These are phyloP conservation scores for Nakaseomyces bracarensis DNA, from an alignment of 1,139 yeast genomes.

Conservation along the genomic window DNA sequence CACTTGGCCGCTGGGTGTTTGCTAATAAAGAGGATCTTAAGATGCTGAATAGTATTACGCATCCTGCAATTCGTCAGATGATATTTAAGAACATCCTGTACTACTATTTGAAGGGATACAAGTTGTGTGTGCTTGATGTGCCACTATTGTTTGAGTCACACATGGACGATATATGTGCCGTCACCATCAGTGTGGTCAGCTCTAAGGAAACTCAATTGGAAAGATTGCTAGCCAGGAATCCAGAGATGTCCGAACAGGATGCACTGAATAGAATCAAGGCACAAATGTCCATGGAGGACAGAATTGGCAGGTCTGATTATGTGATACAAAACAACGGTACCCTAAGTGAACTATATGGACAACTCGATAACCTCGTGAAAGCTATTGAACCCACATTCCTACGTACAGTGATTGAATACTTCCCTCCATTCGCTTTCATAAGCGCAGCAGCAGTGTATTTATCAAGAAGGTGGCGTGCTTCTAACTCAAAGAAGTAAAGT, in stretches of 20 bases:
- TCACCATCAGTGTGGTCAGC: conserved; percentile 59
- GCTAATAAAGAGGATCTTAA: conserved; percentile 48
- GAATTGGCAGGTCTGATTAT: conserved; percentile 53
- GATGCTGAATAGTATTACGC: conserved; percentile 67
- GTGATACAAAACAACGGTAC: conserved; percentile 58
- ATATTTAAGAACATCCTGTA: conserved; percentile 50
- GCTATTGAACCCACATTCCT: conserved; percentile 40
- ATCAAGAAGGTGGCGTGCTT: conserved; percentile 14
- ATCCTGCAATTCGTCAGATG: conserved; percentile 75
- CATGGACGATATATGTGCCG: conserved; percentile 64
- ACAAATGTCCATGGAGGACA: conserved; percentile 61
- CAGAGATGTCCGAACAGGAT: conserved; percentile 56
- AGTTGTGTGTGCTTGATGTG: conserved; percentile 71
- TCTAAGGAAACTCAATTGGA: conserved; percentile 47
- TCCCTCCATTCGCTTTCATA: conserved; percentile 54
- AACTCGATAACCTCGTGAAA: conserved; percentile 41
- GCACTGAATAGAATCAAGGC: conserved; percentile 64
- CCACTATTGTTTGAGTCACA: conserved; percentile 82
- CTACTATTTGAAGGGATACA: conserved; percentile 46
- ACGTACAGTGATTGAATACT: conserved; percentile 36
- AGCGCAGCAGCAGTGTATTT: conserved; percentile 39
- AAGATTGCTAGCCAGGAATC: conserved; percentile 59
- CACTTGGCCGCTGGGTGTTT: conserved; percentile 73
- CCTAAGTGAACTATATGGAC: conserved; percentile 40
- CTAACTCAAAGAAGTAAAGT: not conserved